A percentile compares a stretch with the other conserved stretches of the same genome.
Conservation (phyloP, 2,329 filamentous ascomycete genomes). For the Microdochium trichocladiopsis region DNA sequence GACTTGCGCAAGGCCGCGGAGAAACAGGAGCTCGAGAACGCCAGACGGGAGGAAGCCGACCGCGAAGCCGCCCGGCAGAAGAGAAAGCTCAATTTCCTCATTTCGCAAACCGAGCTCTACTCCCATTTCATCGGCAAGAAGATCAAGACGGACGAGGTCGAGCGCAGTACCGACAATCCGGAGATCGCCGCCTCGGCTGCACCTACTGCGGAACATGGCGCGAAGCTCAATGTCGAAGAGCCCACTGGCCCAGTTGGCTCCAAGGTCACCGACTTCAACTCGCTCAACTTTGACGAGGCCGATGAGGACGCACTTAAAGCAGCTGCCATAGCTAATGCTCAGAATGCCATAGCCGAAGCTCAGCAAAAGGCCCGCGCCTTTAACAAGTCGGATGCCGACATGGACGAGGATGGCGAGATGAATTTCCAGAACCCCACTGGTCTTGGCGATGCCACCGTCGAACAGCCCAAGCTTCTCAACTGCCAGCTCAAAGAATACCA, state of each 20-base stretch:
- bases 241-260: conserved; percentile 45
- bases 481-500: conserved; percentile 98
- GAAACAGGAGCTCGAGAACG: conserved; percentile 91
- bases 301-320: conserved; percentile 76
- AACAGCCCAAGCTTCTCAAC: conserved; percentile 88
- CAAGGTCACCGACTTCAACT: conserved; percentile 90
- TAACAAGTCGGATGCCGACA: conserved; percentile 65
- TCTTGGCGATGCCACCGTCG: conserved; percentile 86
- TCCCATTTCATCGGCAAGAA: conserved; percentile 99
- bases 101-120: conserved; percentile 97
- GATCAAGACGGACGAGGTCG: conserved; percentile 94
- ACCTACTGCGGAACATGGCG: conserved; percentile 29
- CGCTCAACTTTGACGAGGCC: conserved; percentile 91
- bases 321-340: conserved; percentile 90
- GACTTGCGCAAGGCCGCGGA: conserved; percentile 91
- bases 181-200: conserved; percentile 53
- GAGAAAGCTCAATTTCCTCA: conserved; percentile 98
- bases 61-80: conserved; percentile 96
- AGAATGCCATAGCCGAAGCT: conserved; percentile 90
- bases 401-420: conserved; percentile 93
- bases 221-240: conserved; percentile 42
- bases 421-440: conserved; percentile 99
- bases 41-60: conserved; percentile 93
- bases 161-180: conserved; percentile 78
- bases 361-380: conserved; percentile 90